Conservation (phyloP, 352 stramenopile genomes). For the Phytophthora cactorum region DNA sequence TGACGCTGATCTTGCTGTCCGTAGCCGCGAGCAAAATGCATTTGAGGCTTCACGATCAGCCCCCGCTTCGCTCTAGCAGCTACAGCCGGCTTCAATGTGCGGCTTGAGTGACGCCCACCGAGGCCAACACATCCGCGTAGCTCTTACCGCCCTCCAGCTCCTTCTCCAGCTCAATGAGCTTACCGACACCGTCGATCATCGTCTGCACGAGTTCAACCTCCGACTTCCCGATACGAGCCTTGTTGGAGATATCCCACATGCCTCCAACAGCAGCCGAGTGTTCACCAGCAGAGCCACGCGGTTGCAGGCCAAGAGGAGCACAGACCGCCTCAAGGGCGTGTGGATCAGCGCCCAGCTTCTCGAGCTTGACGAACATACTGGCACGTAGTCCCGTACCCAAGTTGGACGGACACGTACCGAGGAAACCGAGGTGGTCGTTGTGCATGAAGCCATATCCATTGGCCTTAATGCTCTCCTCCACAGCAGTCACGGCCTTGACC, state of each 20-base stretch:
- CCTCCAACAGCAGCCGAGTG: conserved; percentile 82
- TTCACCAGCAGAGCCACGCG: conserved; percentile 82
- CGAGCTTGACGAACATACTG: conserved; percentile 88
- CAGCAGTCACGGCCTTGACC: conserved; percentile 77
- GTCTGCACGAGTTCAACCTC: conserved; percentile 95
- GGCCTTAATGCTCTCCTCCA: conserved; percentile 79
- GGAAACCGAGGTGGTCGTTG: conserved; percentile 90
- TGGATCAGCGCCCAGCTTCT: conserved; percentile 72
- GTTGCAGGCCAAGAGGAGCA: conserved; percentile 80
- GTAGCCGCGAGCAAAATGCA: conserved; percentile 8
- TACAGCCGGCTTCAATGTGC: conserved; percentile 39
- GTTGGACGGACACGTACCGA: conserved; percentile 89
- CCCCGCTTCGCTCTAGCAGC: conserved; percentile 7
- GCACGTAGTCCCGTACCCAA: conserved; percentile 86
- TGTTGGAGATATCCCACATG: conserved; percentile 96
- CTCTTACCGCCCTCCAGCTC: conserved; percentile 74
- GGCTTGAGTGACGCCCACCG: conserved; percentile 51
- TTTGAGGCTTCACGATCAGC: conserved; percentile 15
- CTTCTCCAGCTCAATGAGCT: conserved; percentile 94
- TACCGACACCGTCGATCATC: conserved; percentile 94
- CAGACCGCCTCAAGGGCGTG: conserved; percentile 79
- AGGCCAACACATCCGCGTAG: conserved; percentile 66
- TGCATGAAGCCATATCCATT: conserved; percentile 89
- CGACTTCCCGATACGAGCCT: conserved; percentile 92
- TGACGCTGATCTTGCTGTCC: conserved; percentile 6